Conservation (phyloP, 169 alveolate species). For the Cryptosporidium baileyi region DNA sequence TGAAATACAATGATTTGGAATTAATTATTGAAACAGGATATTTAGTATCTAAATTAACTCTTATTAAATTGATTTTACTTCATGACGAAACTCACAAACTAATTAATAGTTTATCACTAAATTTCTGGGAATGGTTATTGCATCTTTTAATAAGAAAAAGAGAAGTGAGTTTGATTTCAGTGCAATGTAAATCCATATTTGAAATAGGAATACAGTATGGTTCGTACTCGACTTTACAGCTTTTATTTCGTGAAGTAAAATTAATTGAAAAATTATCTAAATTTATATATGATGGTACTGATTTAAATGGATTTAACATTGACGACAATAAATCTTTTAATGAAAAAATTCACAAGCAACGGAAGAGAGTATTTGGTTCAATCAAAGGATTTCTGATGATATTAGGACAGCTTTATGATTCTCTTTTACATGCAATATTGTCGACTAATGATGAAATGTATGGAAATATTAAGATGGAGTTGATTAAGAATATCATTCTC, state of each 20-base stretch:
- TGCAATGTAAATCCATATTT: constrained; percentile 31
- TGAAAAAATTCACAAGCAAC: background rate
- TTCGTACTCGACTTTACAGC: constrained; percentile 3
- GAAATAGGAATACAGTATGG: constrained; percentile 39
- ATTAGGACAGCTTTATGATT: constrained; percentile 8
- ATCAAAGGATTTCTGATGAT: background rate
- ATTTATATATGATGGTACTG: constrained; percentile 39
- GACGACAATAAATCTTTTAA: background rate
- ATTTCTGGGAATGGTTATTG: constrained; percentile 19
- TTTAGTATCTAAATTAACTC: constrained; percentile 10
- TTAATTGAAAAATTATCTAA: background rate
- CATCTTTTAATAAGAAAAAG: background rate
- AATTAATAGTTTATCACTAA: background rate
- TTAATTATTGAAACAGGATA: background rate
- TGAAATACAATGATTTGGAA: background rate
- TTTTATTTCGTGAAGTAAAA: background rate
- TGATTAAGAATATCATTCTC: background rate
- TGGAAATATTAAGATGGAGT: background rate
- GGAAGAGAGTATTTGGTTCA: constrained; percentile 25
- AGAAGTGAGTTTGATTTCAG: constrained; percentile 13
- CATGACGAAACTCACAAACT: background rate
- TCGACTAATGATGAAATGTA: background rate
- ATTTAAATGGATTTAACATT: background rate
- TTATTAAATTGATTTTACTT: background rate
- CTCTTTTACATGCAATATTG: background rate